Conservation (phyloP, 1,284 basidiomycete species). For the Paramarasmius palmivorus region DNA sequence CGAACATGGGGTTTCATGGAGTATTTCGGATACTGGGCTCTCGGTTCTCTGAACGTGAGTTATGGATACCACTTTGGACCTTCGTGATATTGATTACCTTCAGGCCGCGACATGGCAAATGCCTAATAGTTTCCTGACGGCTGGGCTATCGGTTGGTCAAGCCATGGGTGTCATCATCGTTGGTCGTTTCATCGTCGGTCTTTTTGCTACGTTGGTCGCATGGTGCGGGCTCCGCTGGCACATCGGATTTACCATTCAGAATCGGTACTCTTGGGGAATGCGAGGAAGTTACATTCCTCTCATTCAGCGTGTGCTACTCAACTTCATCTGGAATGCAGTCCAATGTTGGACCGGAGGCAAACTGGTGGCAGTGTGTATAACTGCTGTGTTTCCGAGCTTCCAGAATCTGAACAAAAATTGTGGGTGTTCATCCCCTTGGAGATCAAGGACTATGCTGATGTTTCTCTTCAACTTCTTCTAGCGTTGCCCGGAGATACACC, state of each 20-base stretch:
- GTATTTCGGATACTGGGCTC: constrained; percentile 17
- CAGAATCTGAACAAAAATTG: constrained; percentile 10
- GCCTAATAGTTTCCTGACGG: constrained; percentile 17
- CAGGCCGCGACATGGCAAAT: constrained; percentile 18
- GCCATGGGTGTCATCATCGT: constrained; percentile 19
- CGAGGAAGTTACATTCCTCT: constrained; percentile 18
- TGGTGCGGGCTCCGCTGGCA: constrained; percentile 19
- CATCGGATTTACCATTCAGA: constrained; percentile 20
- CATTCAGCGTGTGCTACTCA: constrained; percentile 16
- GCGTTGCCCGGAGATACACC: constrained; percentile 15
- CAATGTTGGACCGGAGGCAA: constrained; percentile 20
- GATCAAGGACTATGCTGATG: neutral
- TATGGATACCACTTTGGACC: neutral
- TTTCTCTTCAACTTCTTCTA: neutral
- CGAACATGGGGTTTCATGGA: constrained; percentile 18
- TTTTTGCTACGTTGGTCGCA: constrained; percentile 17
- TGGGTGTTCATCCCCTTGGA: neutral
- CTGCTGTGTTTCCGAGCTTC: constrained; percentile 17
- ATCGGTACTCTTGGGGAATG: constrained; percentile 20
- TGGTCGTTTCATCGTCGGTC: constrained; percentile 11
- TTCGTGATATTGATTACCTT: neutral
- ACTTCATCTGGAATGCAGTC: constrained; percentile 19
- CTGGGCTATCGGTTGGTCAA: constrained; percentile 19
- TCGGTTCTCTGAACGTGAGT: constrained; percentile 15
- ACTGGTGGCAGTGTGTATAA: constrained; percentile 12